Conservation (phyloP, 2,329 filamentous ascomycete genomes). For the Zymoseptoria ardabiliae region DNA sequence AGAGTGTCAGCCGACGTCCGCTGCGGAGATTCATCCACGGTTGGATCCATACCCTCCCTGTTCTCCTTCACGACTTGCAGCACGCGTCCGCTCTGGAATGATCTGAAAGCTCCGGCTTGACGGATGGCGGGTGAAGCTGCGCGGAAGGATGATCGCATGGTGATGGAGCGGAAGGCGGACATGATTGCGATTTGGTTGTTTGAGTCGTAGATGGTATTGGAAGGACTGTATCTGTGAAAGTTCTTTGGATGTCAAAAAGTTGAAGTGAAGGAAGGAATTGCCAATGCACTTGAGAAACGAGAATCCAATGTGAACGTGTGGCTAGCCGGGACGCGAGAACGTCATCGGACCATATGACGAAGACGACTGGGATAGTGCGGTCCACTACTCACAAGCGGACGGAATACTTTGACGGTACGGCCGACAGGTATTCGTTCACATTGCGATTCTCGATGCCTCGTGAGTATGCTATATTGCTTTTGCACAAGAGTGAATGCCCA, state of each 20-base stretch:
- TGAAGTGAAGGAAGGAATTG: not conserved
- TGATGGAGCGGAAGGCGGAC: slow-evolving; percentile 17
- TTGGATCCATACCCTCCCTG: slow-evolving; percentile 33
- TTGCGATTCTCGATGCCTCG: not conserved
- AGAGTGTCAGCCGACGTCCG: not conserved
- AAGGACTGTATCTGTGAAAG: not conserved
- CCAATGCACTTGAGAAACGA: not conserved
- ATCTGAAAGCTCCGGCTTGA: slow-evolving; percentile 15
- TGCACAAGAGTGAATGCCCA: not conserved
- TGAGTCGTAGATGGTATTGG: not conserved
- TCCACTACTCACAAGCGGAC: not conserved
- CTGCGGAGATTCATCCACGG: no score
- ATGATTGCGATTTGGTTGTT: slow-evolving; percentile 1
- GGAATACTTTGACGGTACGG: not conserved
- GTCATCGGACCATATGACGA: not conserved
- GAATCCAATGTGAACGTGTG: not conserved
- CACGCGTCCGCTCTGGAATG: slow-evolving; percentile 33
- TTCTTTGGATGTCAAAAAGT: not conserved
- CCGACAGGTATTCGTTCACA: no score
- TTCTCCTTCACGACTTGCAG: slow-evolving; percentile 38
- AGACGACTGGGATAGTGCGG: not conserved
- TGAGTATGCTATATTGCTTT: not conserved
- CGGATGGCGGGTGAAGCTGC: slow-evolving; percentile 15
- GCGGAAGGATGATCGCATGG: slow-evolving; percentile 25
- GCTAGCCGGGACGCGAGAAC: not conserved